Conservation (phyloP, 257 asterid species). For the Phtheirospermum japonicum region DNA sequence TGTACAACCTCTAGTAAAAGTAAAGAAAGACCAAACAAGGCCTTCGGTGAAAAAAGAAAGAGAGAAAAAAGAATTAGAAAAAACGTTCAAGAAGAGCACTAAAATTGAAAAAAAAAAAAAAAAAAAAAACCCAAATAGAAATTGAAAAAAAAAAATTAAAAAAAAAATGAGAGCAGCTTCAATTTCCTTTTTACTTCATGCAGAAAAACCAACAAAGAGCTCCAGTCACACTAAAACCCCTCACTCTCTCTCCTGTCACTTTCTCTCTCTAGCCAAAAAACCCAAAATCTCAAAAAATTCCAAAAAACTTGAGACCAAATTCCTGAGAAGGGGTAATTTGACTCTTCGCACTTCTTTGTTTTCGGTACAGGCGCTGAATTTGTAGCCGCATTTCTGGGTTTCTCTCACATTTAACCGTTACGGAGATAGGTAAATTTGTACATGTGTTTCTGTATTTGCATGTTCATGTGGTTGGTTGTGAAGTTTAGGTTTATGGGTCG, state of each 20-base stretch:
- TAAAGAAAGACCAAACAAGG: too few relatives aligned
- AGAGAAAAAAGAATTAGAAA: background rate
- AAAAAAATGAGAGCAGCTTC: conserved; percentile 1
- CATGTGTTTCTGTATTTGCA: background rate
- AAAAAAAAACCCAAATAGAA: background rate
- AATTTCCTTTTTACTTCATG: conserved; percentile 25
- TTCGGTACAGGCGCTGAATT: conserved; percentile 17
- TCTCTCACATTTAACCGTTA: conserved; percentile 2
- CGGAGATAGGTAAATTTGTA: conserved; percentile 14
- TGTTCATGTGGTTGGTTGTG: conserved; percentile 14
- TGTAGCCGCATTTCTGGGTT: conserved; percentile 25
- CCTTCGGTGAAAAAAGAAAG: too few relatives aligned
- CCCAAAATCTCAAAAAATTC: conserved; percentile 1
- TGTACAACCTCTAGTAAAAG: too few relatives aligned
- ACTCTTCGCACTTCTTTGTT: background rate
- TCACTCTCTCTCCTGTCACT: conserved; percentile 4
- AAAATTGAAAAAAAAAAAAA: background rate
- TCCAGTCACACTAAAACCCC: conserved; percentile 29
- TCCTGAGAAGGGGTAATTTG: background rate
- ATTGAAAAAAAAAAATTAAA: conserved; percentile 7
- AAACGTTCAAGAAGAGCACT: background rate
- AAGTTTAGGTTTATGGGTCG: conserved; percentile 9
- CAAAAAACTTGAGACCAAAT: conserved; percentile 1
- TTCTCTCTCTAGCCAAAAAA: conserved; percentile 20
- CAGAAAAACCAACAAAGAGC: conserved; percentile 14